phyloP scores from a whole-genome alignment of 2,329 filamentous ascomycete species.

The Diplodia scrobiculata region DNA sequence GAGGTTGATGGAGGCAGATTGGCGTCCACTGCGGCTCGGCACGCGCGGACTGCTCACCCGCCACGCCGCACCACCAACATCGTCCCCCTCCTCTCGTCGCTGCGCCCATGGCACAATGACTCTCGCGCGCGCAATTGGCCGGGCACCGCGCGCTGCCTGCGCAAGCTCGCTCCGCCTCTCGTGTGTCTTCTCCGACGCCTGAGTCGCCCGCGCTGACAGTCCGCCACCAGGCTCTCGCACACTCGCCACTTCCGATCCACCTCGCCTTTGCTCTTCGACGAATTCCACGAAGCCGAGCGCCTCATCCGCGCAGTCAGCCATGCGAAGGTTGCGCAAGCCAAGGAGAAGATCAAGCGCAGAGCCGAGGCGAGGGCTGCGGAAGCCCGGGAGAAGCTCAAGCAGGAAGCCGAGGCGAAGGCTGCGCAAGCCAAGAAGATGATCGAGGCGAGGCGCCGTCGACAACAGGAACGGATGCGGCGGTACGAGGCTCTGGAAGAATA shows the following conservation, averaged over 20 bases:
- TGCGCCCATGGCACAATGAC: conserved; percentile 7
- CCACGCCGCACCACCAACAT: no score
- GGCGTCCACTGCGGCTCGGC: conserved; percentile 3
- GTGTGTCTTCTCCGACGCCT: not conserved
- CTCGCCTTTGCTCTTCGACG: not conserved
- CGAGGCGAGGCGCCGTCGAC: no score
- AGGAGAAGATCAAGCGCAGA: no score
- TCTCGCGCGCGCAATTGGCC: conserved; percentile 7
- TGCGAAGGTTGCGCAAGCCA: no score
- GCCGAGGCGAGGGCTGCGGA: no score
- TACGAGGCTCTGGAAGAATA: no score
- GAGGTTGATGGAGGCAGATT: not conserved
- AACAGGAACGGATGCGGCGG: no score
- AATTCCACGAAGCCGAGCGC: not conserved
- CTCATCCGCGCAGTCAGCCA: no score
- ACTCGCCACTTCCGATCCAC: not conserved
- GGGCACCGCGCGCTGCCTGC: no score
- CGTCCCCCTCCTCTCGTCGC: not conserved
- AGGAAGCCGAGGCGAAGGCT: no score
- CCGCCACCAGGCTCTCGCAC: not conserved
- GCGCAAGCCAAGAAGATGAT: no score
- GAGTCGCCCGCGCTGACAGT: not conserved
- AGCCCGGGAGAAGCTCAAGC: no score
- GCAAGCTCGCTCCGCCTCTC: not conserved
- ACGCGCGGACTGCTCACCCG: not conserved